Base-by-base conservation (phyloP, 306 rosid species). In the Trichosanthes cucumerina region DNA sequence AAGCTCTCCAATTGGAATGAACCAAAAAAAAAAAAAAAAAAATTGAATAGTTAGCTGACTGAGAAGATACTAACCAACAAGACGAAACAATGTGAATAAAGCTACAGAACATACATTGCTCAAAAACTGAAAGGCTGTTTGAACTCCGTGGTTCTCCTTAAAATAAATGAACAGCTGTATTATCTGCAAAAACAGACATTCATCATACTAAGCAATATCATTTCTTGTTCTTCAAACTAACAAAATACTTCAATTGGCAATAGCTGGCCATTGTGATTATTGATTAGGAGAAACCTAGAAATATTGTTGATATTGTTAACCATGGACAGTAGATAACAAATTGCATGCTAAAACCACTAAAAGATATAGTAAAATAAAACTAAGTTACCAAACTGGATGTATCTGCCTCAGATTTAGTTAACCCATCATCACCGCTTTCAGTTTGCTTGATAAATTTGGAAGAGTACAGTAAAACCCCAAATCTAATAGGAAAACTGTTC, bases 51-150 rank as follows among this genome's bases (percentile, higher is more conserved):
- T 57, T 47, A n/a, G 28, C 79, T n/a, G 24, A 34, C 68, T 38
- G 38, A 62, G 36, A 49, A 19, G 44, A 46, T 19, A 49, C 46
- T 3, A 68, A 39, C 54, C 75, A 68, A 77, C 59, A 63, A 75
- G 38, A 63, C 8, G 63, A 34, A 56, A 68, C 16, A 24, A 26
- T 24, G 53, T 6, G 36, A 16, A 23, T 19, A 68, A 3, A 47
- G 52, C 31, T 47, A 41, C 78, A 79, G 78, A 76, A 69, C 96
- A 77, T 89, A 95, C 99, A 80, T 90, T 91, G 88, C 91, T 90
- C 89, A 95, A 80, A 89, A 95, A 95, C 81, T 91, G 92, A 86
- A 95, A 95, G 84, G 98, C 97, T 78, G 88, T 81, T 73, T 81
- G 90, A 74, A 77, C 86, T 66, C 86, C 91, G 28, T 90, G 86